These are phyloP conservation scores for Symbiodinium natans DNA, from an alignment of 73 alveolate species.

Conservation along the genomic window DNA sequence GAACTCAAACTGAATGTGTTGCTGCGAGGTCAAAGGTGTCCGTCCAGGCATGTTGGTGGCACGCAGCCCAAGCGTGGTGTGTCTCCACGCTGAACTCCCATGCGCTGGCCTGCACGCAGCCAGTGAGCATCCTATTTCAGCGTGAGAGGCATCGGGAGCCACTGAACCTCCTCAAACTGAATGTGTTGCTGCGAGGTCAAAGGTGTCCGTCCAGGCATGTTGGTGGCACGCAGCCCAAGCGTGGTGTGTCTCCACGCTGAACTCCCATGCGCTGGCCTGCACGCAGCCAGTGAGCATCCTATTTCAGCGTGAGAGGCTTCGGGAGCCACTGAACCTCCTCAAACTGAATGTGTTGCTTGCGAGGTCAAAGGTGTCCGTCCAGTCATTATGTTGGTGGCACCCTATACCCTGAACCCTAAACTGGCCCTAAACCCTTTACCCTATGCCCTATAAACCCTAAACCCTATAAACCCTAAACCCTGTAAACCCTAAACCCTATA, in stretches of 20 bases:
- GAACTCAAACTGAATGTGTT: too few relatives aligned
- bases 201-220: slow-evolving; percentile 5
- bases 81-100: slow-evolving; percentile 50
- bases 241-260: slow-evolving; percentile 5
- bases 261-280: slow-evolving; percentile 28
- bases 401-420: too few relatives aligned
- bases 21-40: too few relatives aligned
- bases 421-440: too few relatives aligned
- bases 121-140: slow-evolving; percentile 44
- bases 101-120: not conserved
- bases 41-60: too few relatives aligned
- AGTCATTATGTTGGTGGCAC: not conserved
- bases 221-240: too few relatives aligned
- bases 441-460: too few relatives aligned
- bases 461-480: too few relatives aligned
- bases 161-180: slow-evolving; percentile 19
- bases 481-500: too few relatives aligned
- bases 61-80: too few relatives aligned
- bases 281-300: slow-evolving; percentile 20
- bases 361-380: slow-evolving; percentile 24
- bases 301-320: not conserved
- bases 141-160: not conserved
- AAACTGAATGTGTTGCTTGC: too few relatives aligned
- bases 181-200: slow-evolving; percentile 16
- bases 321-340: slow-evolving; percentile 39